Percentiles rank a stretch among this genome's conserved stretches.
Conservation (phyloP, 768 basidiomycete species). For the Kwoniella dendrophila region DNA sequence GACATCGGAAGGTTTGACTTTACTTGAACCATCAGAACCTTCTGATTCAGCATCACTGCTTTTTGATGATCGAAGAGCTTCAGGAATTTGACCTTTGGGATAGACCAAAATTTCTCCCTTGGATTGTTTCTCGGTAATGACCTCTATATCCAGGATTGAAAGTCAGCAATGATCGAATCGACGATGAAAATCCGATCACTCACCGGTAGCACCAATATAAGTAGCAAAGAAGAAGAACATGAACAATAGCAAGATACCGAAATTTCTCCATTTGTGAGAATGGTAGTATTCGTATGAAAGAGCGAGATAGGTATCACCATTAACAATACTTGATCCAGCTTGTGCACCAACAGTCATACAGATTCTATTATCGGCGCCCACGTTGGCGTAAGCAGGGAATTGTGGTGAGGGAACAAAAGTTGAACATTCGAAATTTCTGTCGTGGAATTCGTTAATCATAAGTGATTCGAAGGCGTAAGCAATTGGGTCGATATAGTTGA, state of each 20-base stretch:
- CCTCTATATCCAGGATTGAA: slow-evolving; percentile 30
- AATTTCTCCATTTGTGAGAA: slow-evolving; percentile 37
- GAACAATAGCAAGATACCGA: slow-evolving; percentile 52
- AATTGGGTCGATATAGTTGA: slow-evolving; percentile 72
- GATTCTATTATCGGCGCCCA: slow-evolving; percentile 29
- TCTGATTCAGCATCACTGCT: slow-evolving; percentile 41
- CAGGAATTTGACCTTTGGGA: slow-evolving; percentile 50
- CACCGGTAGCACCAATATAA: slow-evolving; percentile 50
- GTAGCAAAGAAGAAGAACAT: slow-evolving; percentile 46
- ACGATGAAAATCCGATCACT: slow-evolving; percentile 9
- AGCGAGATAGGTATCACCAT: slow-evolving; percentile 34
- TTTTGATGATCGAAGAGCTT: slow-evolving; percentile 28
- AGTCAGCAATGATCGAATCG: slow-evolving; percentile 2
- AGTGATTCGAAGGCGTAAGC: slow-evolving; percentile 72
- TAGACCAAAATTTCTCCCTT: slow-evolving; percentile 58
- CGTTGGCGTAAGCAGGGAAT: slow-evolving; percentile 40
- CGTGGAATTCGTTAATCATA: slow-evolving; percentile 85
- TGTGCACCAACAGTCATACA: slow-evolving; percentile 50
- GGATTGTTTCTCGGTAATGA: slow-evolving; percentile 53
- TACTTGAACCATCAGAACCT: slow-evolving; percentile 1
- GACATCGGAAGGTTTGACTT: slow-evolving; percentile 22
- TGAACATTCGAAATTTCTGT: slow-evolving; percentile 61
- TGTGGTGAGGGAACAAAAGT: slow-evolving; percentile 44
- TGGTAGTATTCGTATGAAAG: slow-evolving; percentile 19
- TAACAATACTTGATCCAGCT: slow-evolving; percentile 46